Evolutionary conservation across 768 basidiomycete species (phyloP).

Genomic region (Saitozyma podzolica): DNA sequence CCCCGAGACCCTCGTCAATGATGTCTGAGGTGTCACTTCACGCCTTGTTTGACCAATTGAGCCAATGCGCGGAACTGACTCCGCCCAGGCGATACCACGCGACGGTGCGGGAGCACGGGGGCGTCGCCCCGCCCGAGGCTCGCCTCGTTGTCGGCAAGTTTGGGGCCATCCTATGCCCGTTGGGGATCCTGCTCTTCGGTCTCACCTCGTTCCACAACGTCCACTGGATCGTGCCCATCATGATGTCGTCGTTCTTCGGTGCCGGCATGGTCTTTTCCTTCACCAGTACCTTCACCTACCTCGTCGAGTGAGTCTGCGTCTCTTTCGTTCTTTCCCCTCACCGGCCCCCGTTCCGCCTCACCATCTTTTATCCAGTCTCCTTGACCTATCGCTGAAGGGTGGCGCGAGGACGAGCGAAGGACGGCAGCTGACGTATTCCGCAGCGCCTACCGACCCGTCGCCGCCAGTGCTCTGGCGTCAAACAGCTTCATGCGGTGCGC

Average conservation of each 20-base stretch:
- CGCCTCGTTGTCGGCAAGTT: constrained; percentile 67
- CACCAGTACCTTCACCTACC: constrained; percentile 60
- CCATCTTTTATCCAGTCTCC: too few species aligned
- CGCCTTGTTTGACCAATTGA: too few species aligned
- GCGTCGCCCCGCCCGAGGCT: constrained; percentile 64
- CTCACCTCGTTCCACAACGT: constrained; percentile 60
- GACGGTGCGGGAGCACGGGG: constrained; percentile 25
- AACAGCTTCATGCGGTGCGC: constrained; percentile 61
- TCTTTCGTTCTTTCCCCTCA: background rate
- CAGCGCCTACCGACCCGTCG: constrained; percentile 49
- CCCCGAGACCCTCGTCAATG: too few species aligned
- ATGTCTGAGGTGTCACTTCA: background rate
- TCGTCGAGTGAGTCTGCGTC: constrained; percentile 37
- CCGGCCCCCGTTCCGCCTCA: too few species aligned
- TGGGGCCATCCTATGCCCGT: constrained; percentile 66
- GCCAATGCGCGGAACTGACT: background rate
- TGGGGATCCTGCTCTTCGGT: constrained; percentile 63
- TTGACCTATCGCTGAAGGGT: too few species aligned
- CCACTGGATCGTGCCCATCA: constrained; percentile 59
- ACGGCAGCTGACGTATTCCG: too few species aligned
- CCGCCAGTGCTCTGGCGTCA: constrained; percentile 62
- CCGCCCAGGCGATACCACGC: constrained; percentile 13
- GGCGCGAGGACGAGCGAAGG: too few species aligned
- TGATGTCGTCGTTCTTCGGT: constrained; percentile 59
- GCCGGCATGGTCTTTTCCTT: constrained; percentile 60